A percentile compares a stretch with the other conserved stretches of the same genome.
These are phyloP conservation scores for Nakaseomyces nivariensis DNA, from an alignment of 1,139 yeast genomes.

Conservation along the genomic window DNA sequence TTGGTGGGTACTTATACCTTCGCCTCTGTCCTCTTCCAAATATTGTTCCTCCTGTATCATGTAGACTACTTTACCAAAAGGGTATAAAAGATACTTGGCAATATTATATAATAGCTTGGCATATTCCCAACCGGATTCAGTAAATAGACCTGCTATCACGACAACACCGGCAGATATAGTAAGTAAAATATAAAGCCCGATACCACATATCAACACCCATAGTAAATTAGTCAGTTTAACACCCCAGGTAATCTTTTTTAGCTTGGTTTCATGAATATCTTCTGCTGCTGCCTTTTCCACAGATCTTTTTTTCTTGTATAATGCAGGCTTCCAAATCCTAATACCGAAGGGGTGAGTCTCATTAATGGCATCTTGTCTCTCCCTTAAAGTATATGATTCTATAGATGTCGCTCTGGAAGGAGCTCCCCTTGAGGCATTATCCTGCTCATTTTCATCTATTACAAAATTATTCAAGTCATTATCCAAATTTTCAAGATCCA, in stretches of 20 bases:
- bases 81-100: constrained; percentile 65
- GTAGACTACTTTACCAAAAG: constrained; percentile 85
- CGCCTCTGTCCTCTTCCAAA: constrained; percentile 75
- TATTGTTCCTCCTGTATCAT: constrained; percentile 72
- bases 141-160: constrained; percentile 41
- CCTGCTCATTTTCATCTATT: constrained; percentile 23
- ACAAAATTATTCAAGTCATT: constrained; percentile 19
- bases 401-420: constrained; percentile 47
- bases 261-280: constrained; percentile 71
- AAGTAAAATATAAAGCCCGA: constrained; percentile 47
- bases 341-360: constrained; percentile 97
- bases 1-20: constrained; percentile 77
- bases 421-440: constrained; percentile 24
- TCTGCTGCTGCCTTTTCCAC: constrained; percentile 88
- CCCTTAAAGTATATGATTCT: constrained; percentile 82
- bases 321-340: constrained; percentile 96
- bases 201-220: constrained; percentile 70
- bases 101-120: constrained; percentile 51
- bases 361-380: constrained; percentile 92
- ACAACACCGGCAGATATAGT: constrained; percentile 37
- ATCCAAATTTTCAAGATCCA: constrained; percentile 28
- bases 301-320: constrained; percentile 84
- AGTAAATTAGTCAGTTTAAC: constrained; percentile 64
- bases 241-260: constrained; percentile 43
- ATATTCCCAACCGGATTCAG: constrained; percentile 42